Evolutionary conservation across 768 basidiomycete species (phyloP), one percentile per base, ranked within the genome.

Genomic region (Goffeauzyma gilvescens): DNA sequence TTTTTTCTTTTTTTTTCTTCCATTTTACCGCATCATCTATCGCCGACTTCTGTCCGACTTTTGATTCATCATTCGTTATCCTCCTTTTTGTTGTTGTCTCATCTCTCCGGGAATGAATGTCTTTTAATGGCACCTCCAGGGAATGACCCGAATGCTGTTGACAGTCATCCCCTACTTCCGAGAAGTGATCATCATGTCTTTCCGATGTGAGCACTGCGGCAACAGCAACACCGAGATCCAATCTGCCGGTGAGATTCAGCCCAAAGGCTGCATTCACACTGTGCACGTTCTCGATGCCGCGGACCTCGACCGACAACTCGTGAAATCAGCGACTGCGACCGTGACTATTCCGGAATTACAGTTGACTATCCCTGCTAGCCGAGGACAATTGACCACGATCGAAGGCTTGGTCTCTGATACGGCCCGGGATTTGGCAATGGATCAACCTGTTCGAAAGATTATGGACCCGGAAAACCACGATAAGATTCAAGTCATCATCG

Each of bases 121-220:
- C n/a, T n/a, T n/a, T n/a, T n/a, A n/a, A n/a, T n/a, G n/a, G n/a
- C n/a, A n/a, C 21, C 5, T 63, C 52, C 70, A 95, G 86, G 90
- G 90, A 24, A 67, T 69, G 10, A 98, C 93, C 1, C 69, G 86
- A 32, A 65, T 98, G 54, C 73, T 98, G 54, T 68, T 98, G 37
- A 95, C 89, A 0, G 76, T 78, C 2, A 98, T 98, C 37, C 93
- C 93, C 0, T 96, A 77, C 69, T 96, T 96, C 69, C 71, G 75
- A 33, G 84, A 98, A 62, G 78, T 96, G 39, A 81, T 98, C 50
- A 75, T 96, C 47, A 86, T 90, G 76, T 89, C 85, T 28, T 98
- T 98, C 68, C 73, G 79, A 44, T 98, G 93, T 60, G 84, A 90
- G 44, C 78, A 86, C 55, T 98, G 93, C 54, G 87, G 86, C 7